Evolutionary conservation across 2,329 filamentous ascomycete species (phyloP).

Genomic region (Cytospora piceae): DNA sequence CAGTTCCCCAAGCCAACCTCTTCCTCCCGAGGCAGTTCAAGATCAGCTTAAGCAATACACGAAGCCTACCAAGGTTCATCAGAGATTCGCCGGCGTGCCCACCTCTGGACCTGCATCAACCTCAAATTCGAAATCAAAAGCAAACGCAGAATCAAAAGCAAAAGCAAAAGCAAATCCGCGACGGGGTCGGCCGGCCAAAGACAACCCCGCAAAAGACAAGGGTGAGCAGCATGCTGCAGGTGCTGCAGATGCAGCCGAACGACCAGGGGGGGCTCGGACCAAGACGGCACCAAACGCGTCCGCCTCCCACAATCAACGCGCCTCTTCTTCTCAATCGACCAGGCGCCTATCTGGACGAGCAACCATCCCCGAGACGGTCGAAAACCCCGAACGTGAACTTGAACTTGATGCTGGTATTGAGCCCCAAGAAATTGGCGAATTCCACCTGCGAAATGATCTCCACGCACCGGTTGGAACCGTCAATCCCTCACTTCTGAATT

Average conservation of each 20-base stretch:
- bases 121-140: background rate
- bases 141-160: background rate
- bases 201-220: slow-evolving; percentile 18
- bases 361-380: background rate
- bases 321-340: slow-evolving; percentile 8
- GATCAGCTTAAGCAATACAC: slow-evolving; percentile 2
- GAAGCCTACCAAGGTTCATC: slow-evolving; percentile 24
- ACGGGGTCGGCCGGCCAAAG: slow-evolving; percentile 6
- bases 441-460: background rate
- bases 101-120: background rate
- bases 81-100: slow-evolving; percentile 7
- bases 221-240: slow-evolving; percentile 2
- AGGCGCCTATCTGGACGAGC: background rate
- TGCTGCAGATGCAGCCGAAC: slow-evolving; percentile 8
- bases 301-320: slow-evolving; percentile 24
- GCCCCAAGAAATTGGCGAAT: background rate
- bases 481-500: slow-evolving; percentile 5
- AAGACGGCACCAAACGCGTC: slow-evolving; percentile 21
- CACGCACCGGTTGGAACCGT: background rate
- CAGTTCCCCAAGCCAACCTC: slow-evolving; percentile 24
- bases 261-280: slow-evolving; percentile 1
- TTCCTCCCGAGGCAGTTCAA: slow-evolving; percentile 1
- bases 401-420: background rate
- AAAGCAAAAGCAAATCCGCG: slow-evolving; percentile 4
- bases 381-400: background rate